phyloP scores from a whole-genome alignment of 163 green algal species.

The Prototheca wickerhamii region DNA sequence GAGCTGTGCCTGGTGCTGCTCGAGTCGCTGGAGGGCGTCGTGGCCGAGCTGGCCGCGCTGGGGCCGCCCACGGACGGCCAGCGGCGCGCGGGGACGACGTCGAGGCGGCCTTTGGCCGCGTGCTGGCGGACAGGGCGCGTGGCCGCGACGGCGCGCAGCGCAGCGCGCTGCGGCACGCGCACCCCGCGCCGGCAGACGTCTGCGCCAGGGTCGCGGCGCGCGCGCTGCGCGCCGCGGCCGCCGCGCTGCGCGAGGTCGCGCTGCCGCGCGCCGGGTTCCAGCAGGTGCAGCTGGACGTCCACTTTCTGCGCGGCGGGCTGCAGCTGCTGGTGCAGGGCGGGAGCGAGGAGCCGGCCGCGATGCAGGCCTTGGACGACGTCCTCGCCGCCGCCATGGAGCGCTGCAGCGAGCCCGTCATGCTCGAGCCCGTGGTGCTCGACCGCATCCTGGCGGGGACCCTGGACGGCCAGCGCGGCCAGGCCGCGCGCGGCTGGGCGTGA shows the following conservation, averaged over 20 bases:
- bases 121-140: too few species aligned
- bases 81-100: too few species aligned
- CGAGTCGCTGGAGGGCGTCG: conserved; percentile 21
- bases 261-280: conserved; percentile 45
- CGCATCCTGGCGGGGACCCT: conserved; percentile 40
- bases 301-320: conserved; percentile 58
- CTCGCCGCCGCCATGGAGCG: conserved; percentile 56
- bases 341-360: neutral
- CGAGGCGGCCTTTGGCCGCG: too few species aligned
- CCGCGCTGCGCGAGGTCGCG: conserved; percentile 52
- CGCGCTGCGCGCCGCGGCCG: conserved; percentile 58
- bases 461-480: too few species aligned
- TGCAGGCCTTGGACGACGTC: conserved; percentile 61
- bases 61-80: too few species aligned
- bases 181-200: conserved; percentile 2
- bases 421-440: conserved; percentile 64
- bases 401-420: conserved; percentile 53
- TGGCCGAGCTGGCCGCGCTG: too few species aligned
- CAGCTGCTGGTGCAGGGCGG: conserved; percentile 7
- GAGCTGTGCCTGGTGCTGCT: conserved; percentile 39
- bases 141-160: neutral
- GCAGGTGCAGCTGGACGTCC: conserved; percentile 79
- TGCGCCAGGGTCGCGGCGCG: conserved; percentile 36
- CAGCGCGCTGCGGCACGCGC: neutral
- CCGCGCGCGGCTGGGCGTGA: too few species aligned